Percentiles rank a stretch among this genome's conserved stretches.
Evolutionary conservation across 2,329 filamentous ascomycete species (phyloP).

Genomic region (Celoporthe dispersa): DNA sequence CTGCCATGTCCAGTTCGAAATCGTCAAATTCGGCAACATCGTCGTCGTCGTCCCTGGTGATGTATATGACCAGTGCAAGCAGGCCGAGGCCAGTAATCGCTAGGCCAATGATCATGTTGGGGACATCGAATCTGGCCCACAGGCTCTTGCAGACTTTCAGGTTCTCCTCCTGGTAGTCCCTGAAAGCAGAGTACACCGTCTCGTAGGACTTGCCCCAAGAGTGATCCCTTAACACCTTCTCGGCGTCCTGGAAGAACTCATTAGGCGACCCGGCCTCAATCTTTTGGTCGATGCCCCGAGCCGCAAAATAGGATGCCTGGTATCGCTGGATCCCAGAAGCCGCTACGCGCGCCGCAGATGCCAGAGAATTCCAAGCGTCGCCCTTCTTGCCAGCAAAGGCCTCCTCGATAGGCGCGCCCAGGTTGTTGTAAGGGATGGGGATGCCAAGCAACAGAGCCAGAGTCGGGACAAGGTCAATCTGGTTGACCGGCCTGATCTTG

Average conservation of each 20-base stretch:
- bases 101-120: constrained; percentile 83
- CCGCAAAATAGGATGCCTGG: constrained; percentile 79
- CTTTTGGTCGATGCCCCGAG: constrained; percentile 68
- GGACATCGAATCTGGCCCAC: constrained; percentile 91
- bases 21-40: constrained; percentile 59
- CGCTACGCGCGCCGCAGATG: constrained; percentile 74
- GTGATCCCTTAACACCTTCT: constrained; percentile 40
- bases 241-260: constrained; percentile 63
- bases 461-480: constrained; percentile 96
- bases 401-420: constrained; percentile 91
- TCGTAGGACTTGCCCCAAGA: constrained; percentile 42
- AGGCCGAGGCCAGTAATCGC: constrained; percentile 71
- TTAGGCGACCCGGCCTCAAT: constrained; percentile 58
- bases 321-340: constrained; percentile 89
- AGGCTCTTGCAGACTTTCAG: constrained; percentile 78
- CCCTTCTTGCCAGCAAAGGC: constrained; percentile 77
- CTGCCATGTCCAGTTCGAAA: constrained; percentile 61
- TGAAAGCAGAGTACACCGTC: constrained; percentile 62
- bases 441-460: constrained; percentile 85
- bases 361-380: constrained; percentile 76
- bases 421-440: constrained; percentile 94
- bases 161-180: constrained; percentile 77
- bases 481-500: constrained; percentile 75
- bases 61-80: constrained; percentile 72
- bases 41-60: constrained; percentile 61